Base-by-base conservation (phyloP, 2,329 filamentous ascomycete genomes). In the Aureobasidium sp. region DNA sequence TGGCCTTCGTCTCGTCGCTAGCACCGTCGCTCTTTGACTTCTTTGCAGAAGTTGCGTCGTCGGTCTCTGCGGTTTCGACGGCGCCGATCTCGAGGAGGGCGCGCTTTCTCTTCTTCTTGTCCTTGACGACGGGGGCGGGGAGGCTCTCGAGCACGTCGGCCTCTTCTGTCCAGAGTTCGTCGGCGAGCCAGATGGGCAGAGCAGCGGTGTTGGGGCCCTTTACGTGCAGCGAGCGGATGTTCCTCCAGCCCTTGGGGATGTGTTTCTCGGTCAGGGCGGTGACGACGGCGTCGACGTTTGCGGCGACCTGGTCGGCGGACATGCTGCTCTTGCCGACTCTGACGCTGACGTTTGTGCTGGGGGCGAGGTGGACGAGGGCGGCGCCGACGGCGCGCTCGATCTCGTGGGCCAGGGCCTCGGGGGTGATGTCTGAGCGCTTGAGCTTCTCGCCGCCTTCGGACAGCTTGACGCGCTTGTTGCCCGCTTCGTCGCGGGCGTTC, bases 131-230 rank as follows among this genome's bases (percentile, higher is more conserved):
- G 6, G 70, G 69, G 56, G 70, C 67, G 58, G 70, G 74, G 36
- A 75, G 76, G 66, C 83, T 78, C 6, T 80, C 77, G 47, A 94
- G 78, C 7, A 66, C 85, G 70, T 90, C 87, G 64, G 85, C 82
- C 64, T 87, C 84, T 67, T 94, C 89, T 17, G 87, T 76, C 91
- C 94, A 99, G 66, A 99, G 81, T 81, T 97, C 91, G 68, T 91
- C 88, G 5, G 93, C 89, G 72, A 96, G 79, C 90, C 91, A 99
- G 72, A 99, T 87, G n/a, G 94, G 94, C 70, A 99, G 81, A 9
- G 93, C 89, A 64, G 87, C 88, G 5, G 93, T 96, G 71, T 90
- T 86, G 31, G 90, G 88, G 3, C 91, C 90, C 82, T 97, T 99
- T 80, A 99, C 82, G 75, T 96, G 91, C 65, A 99, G 79, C 66